Evolutionary conservation across 73 alveolate genomes (phyloP), one percentile per base, ranked within the genome.

Genomic region (Paramecium tetraurelia): DNA sequence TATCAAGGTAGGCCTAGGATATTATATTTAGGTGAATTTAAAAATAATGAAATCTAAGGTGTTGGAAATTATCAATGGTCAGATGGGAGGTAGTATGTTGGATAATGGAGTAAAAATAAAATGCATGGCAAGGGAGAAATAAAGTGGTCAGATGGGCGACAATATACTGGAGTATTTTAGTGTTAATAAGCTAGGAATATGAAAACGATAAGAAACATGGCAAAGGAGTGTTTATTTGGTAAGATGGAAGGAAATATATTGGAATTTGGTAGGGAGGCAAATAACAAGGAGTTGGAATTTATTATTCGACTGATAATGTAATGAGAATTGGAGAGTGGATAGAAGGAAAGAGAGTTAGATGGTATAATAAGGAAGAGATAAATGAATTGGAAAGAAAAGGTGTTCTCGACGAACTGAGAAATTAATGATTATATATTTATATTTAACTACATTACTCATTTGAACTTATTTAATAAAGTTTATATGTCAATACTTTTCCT

Each of bases 91-190:
- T 72, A 69, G 33, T 95, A 95, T 93, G 50, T 58, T 5, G 97
- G 97, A 11, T 76, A 93, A 69, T 95, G 97, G 97, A 89, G 68
- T 53, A 63, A 93, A 59, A 95, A 95, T 95, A 93, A 95, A 71
- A 95, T 95, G 86, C 95, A 95, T 71, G 97, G 97, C 16, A 90
- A 92, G 57, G 97, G 97, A 12, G 63, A 86, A 8, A 86, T 93
- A 59, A 87, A 88, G 48, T 95, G 96, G 96, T 92, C 94, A 18
- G 97, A 93, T 95, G 96, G 96, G 2, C 77, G 97, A 95, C 48
- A 40, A 59, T 95, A 93, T 80, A 85, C 72, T 75, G 97, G 97
- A 12, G 96, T 76, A 86, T 86, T 38, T 22, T 4, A 80, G 36
- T 58, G 21, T 41, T 38, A 86, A 86, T 58, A 59, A 68, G 10